Evolutionary conservation across 331 rosid genomes (phyloP).

Genomic region (Pyracantha coccinea): DNA sequence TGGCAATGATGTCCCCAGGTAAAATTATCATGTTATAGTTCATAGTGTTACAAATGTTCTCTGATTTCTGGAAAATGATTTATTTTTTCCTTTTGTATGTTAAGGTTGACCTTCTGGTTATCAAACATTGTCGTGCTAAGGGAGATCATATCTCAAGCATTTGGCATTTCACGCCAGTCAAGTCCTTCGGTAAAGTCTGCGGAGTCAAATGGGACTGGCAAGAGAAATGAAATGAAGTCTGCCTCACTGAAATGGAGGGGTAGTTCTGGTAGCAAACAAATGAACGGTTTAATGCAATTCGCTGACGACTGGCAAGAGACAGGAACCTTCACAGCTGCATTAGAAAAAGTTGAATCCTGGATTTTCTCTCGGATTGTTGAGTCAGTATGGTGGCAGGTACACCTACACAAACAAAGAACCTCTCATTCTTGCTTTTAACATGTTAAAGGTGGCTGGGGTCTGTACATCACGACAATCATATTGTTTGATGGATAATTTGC

Average conservation of each 20-base stretch:
- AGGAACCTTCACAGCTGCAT: constrained; percentile 64
- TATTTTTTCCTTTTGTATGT: constrained; percentile 11
- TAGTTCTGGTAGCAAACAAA: constrained; percentile 37
- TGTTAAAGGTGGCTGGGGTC: not conserved
- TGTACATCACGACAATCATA: not conserved
- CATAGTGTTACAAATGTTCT: constrained; percentile 7
- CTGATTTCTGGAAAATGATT: constrained; percentile 7
- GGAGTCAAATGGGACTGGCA: constrained; percentile 39
- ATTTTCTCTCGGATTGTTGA: constrained; percentile 90
- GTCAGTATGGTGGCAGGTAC: constrained; percentile 99
- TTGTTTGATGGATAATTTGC: not conserved
- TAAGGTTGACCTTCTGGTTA: constrained; percentile 91
- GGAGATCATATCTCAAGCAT: constrained; percentile 63
- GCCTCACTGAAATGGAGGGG: constrained; percentile 45
- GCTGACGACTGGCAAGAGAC: constrained; percentile 89
- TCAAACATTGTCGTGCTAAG: constrained; percentile 77
- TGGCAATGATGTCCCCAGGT: constrained; percentile 95
- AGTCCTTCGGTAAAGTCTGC: constrained; percentile 32
- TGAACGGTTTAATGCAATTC: constrained; percentile 34
- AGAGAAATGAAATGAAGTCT: constrained; percentile 43
- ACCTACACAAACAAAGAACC: not conserved
- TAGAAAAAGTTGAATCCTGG: constrained; percentile 92
- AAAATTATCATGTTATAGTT: not conserved
- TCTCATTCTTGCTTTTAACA: not conserved
- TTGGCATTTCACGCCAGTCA: constrained; percentile 58